phyloP scores from a whole-genome alignment of 495 filamentous ascomycete species.

The Lasiosphaeriaceae sp. region DNA sequence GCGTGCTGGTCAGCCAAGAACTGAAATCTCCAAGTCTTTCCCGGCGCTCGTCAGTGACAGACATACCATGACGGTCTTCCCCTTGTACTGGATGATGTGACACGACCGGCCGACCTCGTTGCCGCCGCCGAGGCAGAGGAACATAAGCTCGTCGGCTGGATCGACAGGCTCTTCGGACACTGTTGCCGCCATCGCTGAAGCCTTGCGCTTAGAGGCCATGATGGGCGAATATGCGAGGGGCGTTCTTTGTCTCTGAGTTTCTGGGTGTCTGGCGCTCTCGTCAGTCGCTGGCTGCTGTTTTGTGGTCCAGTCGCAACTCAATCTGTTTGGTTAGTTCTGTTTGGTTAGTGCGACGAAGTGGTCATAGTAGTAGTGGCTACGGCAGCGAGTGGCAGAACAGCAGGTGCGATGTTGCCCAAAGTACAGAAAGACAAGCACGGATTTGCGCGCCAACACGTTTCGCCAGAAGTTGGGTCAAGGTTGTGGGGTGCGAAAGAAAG shows the following conservation, averaged over 20 bases:
- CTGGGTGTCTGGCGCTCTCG: neutral
- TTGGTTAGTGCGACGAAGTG: no score
- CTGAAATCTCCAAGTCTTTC: neutral
- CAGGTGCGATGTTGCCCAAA: no score
- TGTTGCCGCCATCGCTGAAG: conserved; percentile 57
- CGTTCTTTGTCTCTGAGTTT: neutral
- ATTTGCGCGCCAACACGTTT: no score
- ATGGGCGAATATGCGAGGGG: conserved; percentile 1
- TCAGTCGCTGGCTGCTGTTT: no score
- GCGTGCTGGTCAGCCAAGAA: conserved; percentile 12
- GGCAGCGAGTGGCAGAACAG: no score
- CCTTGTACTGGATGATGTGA: conserved; percentile 98
- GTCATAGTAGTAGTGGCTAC: no score
- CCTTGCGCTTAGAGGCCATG: conserved; percentile 78
- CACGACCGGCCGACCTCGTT: conserved; percentile 97
- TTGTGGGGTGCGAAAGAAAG: no score
- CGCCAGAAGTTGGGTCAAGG: no score
- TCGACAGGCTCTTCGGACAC: conserved; percentile 67
- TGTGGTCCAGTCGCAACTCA: no score
- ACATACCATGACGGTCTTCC: conserved; percentile 95
- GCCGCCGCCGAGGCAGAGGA: conserved; percentile 88
- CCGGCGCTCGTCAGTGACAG: neutral
- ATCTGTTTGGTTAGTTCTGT: no score
- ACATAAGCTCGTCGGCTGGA: conserved; percentile 82
- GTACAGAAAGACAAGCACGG: no score